These are phyloP conservation scores for Penicillium brasilianum DNA, from an alignment of 2,329 filamentous ascomycete genomes.

Conservation along the genomic window DNA sequence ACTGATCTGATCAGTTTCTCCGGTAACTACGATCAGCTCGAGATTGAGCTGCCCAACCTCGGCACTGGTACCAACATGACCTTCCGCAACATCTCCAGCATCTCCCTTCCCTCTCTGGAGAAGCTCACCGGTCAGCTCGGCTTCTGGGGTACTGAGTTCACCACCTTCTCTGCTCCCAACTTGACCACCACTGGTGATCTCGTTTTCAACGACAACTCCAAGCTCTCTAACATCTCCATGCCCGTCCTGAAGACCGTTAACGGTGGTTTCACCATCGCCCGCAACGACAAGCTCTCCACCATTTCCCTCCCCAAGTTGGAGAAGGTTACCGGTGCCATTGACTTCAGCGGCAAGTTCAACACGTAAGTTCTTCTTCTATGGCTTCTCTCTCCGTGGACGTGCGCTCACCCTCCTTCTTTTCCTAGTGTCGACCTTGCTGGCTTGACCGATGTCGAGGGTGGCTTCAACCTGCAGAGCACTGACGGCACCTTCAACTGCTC, in stretches of 20 bases:
- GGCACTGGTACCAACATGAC: slow-evolving; percentile 79
- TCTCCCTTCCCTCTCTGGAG: slow-evolving; percentile 74
- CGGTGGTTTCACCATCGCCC: slow-evolving; percentile 83
- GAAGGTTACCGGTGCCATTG: slow-evolving; percentile 77
- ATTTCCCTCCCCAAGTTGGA: slow-evolving; percentile 72
- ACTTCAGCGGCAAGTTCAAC: slow-evolving; percentile 82
- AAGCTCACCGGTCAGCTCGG: slow-evolving; percentile 78
- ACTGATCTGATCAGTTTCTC: slow-evolving; percentile 72
- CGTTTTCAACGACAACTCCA: slow-evolving; percentile 61
- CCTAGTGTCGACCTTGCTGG: slow-evolving; percentile 71
- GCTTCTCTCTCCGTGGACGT: slow-evolving; percentile 26
- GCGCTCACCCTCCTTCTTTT: slow-evolving; percentile 32
- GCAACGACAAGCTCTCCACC: slow-evolving; percentile 76
- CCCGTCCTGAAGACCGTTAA: slow-evolving; percentile 69
- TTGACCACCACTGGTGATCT: slow-evolving; percentile 57
- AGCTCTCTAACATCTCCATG: slow-evolving; percentile 75
- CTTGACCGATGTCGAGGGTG: slow-evolving; percentile 71
- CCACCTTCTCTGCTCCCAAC: slow-evolving; percentile 52
- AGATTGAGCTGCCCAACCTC: slow-evolving; percentile 78
- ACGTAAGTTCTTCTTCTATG: slow-evolving; percentile 62
- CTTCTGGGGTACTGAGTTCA: slow-evolving; percentile 74
- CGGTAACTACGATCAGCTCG: slow-evolving; percentile 76
- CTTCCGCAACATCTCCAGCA: slow-evolving; percentile 76
- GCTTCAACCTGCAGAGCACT: slow-evolving; percentile 71
- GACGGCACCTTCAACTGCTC: slow-evolving; percentile 63